Percentiles rank a stretch among this genome's conserved stretches.
These are phyloP conservation scores for Boletus huronensis DNA, from an alignment of 768 basidiomycete genomes.

Conservation along the genomic window DNA sequence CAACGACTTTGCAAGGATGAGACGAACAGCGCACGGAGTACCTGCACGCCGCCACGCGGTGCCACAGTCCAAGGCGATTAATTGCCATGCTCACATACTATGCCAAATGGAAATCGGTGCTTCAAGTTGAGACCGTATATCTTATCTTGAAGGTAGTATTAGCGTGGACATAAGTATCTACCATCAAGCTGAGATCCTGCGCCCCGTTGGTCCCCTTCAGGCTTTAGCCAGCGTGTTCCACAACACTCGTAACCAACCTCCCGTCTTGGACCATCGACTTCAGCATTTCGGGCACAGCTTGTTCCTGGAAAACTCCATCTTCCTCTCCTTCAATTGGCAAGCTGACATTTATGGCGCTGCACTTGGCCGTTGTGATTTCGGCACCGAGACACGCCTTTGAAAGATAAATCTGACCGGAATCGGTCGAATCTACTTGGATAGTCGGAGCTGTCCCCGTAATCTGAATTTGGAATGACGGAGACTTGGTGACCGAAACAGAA, in stretches of 20 bases:
- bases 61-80: too few relatives aligned
- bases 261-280: conserved; percentile 78
- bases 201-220: background rate
- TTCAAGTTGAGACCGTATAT: background rate
- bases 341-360: conserved; percentile 87
- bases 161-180: background rate
- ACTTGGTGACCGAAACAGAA: conserved; percentile 81
- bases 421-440: conserved; percentile 90
- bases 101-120: background rate
- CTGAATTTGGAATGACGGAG: conserved; percentile 91
- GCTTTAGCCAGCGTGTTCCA: conserved; percentile 73
- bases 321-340: conserved; percentile 85
- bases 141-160: too few relatives aligned
- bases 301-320: conserved; percentile 88
- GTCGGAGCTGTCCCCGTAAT: conserved; percentile 89
- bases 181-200: background rate
- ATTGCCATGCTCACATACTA: too few relatives aligned
- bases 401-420: conserved; percentile 92
- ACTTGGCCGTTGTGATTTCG: conserved; percentile 93
- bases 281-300: conserved; percentile 93
- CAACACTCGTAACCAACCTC: conserved; percentile 82
- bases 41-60: too few relatives aligned
- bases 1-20: background rate
- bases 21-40: too few relatives aligned
- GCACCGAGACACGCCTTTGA: conserved; percentile 74